These are phyloP conservation scores for Podaxis sp. DNA, from an alignment of 768 basidiomycete species.

Conservation along the genomic window DNA sequence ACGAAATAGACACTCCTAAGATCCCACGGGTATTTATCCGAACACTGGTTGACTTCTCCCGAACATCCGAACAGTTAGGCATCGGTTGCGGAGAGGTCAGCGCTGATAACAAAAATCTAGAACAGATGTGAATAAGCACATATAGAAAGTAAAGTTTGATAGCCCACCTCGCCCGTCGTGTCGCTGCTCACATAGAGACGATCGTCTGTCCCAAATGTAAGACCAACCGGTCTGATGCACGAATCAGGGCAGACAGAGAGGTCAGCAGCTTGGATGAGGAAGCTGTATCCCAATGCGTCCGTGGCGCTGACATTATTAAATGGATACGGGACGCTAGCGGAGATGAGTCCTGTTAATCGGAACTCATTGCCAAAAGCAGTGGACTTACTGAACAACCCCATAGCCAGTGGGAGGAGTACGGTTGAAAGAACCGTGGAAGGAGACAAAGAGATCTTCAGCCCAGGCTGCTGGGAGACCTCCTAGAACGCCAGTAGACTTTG, in stretches of 20 bases:
- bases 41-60: neutral
- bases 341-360: neutral
- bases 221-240: slow-evolving; percentile 41
- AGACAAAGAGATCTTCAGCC: slow-evolving; percentile 34
- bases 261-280: slow-evolving; percentile 36
- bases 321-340: slow-evolving; percentile 23
- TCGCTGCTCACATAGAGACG: slow-evolving; percentile 37
- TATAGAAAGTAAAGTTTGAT: neutral
- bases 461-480: slow-evolving; percentile 23
- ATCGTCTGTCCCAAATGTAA: slow-evolving; percentile 32
- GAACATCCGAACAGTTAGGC: neutral
- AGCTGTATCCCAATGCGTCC: slow-evolving; percentile 19
- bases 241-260: slow-evolving; percentile 33
- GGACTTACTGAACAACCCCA: slow-evolving; percentile 34
- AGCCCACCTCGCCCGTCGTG: slow-evolving; percentile 35
- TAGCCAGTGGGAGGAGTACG: slow-evolving; percentile 40
- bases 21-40: neutral
- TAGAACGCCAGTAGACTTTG: neutral
- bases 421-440: slow-evolving; percentile 41
- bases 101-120: slow-evolving; percentile 1
- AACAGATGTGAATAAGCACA: neutral
- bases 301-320: slow-evolving; percentile 8
- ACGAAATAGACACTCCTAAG: neutral
- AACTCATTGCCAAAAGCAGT: neutral
- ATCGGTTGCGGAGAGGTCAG: neutral